Base-by-base conservation (phyloP, 768 basidiomycete species). In the Boletus sp. region DNA sequence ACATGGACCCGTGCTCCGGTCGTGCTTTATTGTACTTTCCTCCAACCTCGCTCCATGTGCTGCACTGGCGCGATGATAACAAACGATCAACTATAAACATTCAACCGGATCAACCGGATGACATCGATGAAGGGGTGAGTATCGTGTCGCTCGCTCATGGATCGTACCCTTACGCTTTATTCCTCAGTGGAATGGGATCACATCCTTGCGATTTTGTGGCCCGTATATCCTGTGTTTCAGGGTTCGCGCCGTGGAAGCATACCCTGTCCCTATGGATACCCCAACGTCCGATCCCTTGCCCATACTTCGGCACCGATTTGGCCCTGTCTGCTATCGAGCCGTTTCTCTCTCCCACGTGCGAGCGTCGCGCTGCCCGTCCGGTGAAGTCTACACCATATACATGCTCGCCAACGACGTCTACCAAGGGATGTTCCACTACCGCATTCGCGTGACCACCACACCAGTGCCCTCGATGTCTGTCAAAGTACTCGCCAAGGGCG, bases 221-320 rank as follows among this genome's bases (percentile, higher is more conserved):
- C 69, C 73, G 0, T 78, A 80, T 50, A 59, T 85, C n/a, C 66
- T 85, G 25, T 73, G 79, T 23, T 75, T 84, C 61, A 81, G 77
- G 53, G 69, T 75, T 1, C 79, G 77, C 6, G 76, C 82, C 1
- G 59, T 86, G 23, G 81, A 84, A 53, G 65, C 82, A 3, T 75
- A 27, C 46, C 65, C 43, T 30, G 48, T 49, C 42, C 61, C 54
- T 29, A 52, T 52, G 11, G 54, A 51, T 59, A 67, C 32, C 47
- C 21, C 25, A 2, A 38, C 46, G 11, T 27, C 55, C 47, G 4
- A 33, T 8, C 32, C 45, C 19, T 37, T 63, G n/a, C 68, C 62
- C 34, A 35, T 58, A 35, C 58, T 66, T 38, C 60, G 44, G 23
- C 61, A 69, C 40, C 37, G 39, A 43, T 70, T 70, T 41, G 58